Evolutionary conservation across 1,139 yeast genomes (phyloP).

Genomic region (Magnusiomyces magnusii): DNA sequence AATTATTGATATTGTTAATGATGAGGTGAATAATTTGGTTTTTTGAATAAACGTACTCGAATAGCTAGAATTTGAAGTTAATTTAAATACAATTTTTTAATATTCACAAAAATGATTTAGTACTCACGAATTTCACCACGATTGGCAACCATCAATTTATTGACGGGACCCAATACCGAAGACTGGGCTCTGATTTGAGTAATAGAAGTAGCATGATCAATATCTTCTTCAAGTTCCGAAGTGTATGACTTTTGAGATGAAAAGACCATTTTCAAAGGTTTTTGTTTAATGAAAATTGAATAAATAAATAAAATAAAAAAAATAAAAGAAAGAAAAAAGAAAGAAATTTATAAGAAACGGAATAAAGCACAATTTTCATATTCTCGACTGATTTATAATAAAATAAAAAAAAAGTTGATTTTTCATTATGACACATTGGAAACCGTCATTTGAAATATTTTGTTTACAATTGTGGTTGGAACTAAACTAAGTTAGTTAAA

Average conservation of each 20-base stretch:
- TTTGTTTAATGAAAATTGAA: not conserved
- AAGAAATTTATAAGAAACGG: too few relatives aligned
- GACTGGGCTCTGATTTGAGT: slow-evolving; percentile 34
- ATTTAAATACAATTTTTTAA: not conserved
- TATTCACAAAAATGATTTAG: not conserved
- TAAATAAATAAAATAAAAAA: not conserved
- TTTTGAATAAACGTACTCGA: slow-evolving; percentile 19
- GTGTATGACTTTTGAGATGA: slow-evolving; percentile 3
- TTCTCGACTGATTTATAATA: too few relatives aligned
- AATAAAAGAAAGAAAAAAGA: slow-evolving; percentile 18
- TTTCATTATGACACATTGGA: too few relatives aligned
- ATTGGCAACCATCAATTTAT: slow-evolving; percentile 63
- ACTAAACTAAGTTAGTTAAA: too few relatives aligned
- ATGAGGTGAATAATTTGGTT: not conserved
- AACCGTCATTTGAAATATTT: too few relatives aligned
- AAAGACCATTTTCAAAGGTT: not conserved
- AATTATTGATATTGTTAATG: slow-evolving; percentile 23
- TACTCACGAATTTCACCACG: slow-evolving; percentile 76
- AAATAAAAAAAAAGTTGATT: too few relatives aligned
- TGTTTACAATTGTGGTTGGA: too few relatives aligned
- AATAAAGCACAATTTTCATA: too few relatives aligned
- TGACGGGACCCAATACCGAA: slow-evolving; percentile 36
- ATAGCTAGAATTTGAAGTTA: slow-evolving; percentile 22
- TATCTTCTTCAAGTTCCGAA: slow-evolving; percentile 11
- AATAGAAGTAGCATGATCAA: slow-evolving; percentile 15